Evolutionary conservation across 1,139 yeast species (phyloP).

Genomic region (Geotrichum macrosporum): DNA sequence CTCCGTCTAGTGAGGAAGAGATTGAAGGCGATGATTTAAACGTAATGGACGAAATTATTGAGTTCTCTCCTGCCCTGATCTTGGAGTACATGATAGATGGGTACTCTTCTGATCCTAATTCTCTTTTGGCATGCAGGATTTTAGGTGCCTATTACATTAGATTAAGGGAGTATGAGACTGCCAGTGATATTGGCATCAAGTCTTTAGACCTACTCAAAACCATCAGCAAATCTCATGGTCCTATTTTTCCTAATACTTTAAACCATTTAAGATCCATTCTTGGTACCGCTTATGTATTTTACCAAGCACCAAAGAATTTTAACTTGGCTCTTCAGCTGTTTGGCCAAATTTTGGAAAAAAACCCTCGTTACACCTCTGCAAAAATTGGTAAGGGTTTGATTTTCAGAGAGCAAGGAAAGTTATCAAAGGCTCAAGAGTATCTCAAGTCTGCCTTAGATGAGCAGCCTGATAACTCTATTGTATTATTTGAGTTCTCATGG

Average conservation of each 20-base stretch:
- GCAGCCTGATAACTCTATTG: slow-evolving; percentile 55
- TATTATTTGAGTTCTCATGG: slow-evolving; percentile 74
- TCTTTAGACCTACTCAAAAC: slow-evolving; percentile 53
- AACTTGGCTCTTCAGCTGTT: slow-evolving; percentile 68
- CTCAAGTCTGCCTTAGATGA: slow-evolving; percentile 50
- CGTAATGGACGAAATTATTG: too few species aligned
- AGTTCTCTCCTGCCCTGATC: slow-evolving; percentile 50
- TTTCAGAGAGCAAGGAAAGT: slow-evolving; percentile 59
- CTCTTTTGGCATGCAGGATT: slow-evolving; percentile 62
- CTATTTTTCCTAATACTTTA: slow-evolving; percentile 49
- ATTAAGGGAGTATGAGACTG: slow-evolving; percentile 59
- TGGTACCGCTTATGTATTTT: slow-evolving; percentile 75
- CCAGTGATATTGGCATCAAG: slow-evolving; percentile 55
- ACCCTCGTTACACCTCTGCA: slow-evolving; percentile 56
- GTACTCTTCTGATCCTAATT: slow-evolving; percentile 44
- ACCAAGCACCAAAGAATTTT: slow-evolving; percentile 87
- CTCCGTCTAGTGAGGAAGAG: slow-evolving; percentile 29
- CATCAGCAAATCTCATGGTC: slow-evolving; percentile 46
- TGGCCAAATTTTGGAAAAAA: slow-evolving; percentile 52
- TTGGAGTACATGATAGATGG: slow-evolving; percentile 55
- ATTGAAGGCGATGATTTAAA: slow-evolving; percentile 28
- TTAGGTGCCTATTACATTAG: slow-evolving; percentile 58
- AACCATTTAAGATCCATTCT: slow-evolving; percentile 60
- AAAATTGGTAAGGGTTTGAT: slow-evolving; percentile 80
- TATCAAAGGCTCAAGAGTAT: slow-evolving; percentile 50